phyloP scores from a whole-genome alignment of 2,329 filamentous ascomycete species.

The Zymoseptoria tritici region DNA sequence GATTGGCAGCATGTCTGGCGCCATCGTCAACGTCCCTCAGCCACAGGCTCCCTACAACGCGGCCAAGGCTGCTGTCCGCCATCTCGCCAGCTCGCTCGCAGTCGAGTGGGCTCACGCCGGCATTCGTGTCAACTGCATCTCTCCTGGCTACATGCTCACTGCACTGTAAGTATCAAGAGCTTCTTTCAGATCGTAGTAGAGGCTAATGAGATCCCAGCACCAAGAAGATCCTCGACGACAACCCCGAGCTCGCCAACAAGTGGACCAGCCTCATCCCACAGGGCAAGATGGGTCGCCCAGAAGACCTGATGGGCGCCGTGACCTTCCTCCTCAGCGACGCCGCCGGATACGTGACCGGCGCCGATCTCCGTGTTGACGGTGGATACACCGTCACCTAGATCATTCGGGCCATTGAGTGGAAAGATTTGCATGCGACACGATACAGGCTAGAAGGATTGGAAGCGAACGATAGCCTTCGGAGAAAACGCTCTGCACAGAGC shows the following conservation, averaged over 20 bases:
- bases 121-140: conserved; percentile 92
- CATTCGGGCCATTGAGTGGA: not conserved
- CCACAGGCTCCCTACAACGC: conserved; percentile 90
- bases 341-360: conserved; percentile 59
- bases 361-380: conserved; percentile 38
- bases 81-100: conserved; percentile 77
- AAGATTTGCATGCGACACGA: not conserved
- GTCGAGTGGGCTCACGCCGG: conserved; percentile 87
- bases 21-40: conserved; percentile 92
- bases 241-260: conserved; percentile 78
- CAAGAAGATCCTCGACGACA: conserved; percentile 88
- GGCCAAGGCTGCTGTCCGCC: conserved; percentile 83
- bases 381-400: conserved; percentile 35
- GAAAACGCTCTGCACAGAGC: not conserved
- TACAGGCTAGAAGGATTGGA: not conserved
- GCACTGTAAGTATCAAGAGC: conserved; percentile 57
- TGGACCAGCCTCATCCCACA: conserved; percentile 90
- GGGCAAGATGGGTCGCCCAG: conserved; percentile 86
- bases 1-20: conserved; percentile 89
- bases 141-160: conserved; percentile 93
- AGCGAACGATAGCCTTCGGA: not conserved
- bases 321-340: conserved; percentile 79
- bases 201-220: conserved; percentile 49
- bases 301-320: conserved; percentile 89
- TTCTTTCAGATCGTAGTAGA: no score